Evolutionary conservation across 2,329 filamentous ascomycete genomes (phyloP), one percentile per base, ranked within the genome.

Genomic region (Arthrobotrys pseudoclavata): DNA sequence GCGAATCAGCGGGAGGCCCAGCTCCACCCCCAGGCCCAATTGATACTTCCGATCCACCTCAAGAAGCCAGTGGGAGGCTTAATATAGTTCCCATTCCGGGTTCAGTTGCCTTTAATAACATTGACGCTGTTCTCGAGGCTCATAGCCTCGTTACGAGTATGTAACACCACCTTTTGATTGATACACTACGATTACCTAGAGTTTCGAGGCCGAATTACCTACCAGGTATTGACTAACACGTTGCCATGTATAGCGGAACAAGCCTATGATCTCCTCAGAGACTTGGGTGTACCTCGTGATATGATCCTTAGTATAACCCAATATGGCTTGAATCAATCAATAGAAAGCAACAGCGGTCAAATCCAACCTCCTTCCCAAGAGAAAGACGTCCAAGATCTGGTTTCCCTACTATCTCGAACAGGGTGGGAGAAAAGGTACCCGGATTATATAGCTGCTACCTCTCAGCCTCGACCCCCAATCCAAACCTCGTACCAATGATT

Each of bases 141-240:
- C 20, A 53, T n/a, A 26, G 24, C 31, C 52, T 61, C 6, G 68
- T 74, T 62, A 67, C 61, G 4, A 60, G 69, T 74, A 62, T 9
- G 52, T 62, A 53, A 6, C 13, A 24, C 20, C 3, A 24, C 24
- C 22, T 29, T n/a, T 20, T 13, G 24, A 26, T 29, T 18, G 1
- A 34, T 55, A 20, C 13, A 24, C 0, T 18, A 37, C 12, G 0
- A 42, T 37, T 22, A 6, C 15, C 42, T 47, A 3, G n/a, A n/a
- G n/a, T n/a, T n/a, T n/a, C n/a, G n/a, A n/a, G n/a, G n/a, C n/a
- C n/a, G n/a, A n/a, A n/a, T 37, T 22, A 6, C 15, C 42, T 47
- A 3, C 2, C 7, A 3, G 20, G 4, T 6, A 3, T 18, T 9
- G 22, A 29, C 62, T 67, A 42, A 55, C 37, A 42, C 15, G 37